phyloP scores from a whole-genome alignment of 2,329 filamentous ascomycete genomes.

The Colletotrichum costaricense region DNA sequence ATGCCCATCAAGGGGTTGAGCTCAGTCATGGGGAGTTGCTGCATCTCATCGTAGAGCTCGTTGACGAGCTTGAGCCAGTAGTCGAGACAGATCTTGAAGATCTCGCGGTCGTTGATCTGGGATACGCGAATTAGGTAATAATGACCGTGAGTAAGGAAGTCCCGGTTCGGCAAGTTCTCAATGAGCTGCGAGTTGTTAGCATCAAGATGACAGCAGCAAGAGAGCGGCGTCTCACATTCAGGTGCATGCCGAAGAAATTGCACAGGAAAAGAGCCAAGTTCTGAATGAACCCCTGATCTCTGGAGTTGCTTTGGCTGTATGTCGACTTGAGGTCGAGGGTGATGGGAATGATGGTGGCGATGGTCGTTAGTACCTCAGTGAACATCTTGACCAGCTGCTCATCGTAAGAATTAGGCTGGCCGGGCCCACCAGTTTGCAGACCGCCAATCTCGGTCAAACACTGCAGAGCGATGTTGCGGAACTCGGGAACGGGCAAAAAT shows the following conservation, averaged over 20 bases:
- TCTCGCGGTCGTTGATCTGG: constrained; percentile 97
- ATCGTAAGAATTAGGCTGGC: constrained; percentile 80
- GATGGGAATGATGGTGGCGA: constrained; percentile 92
- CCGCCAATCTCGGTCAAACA: constrained; percentile 97
- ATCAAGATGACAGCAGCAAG: constrained; percentile 36
- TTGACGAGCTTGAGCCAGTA: constrained; percentile 99
- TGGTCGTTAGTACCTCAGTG: constrained; percentile 92
- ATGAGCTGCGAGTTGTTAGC: constrained; percentile 71
- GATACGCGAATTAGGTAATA: constrained; percentile 99
- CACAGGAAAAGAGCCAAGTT: constrained; percentile 95
- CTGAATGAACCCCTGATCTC: constrained; percentile 97
- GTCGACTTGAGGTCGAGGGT: constrained; percentile 90
- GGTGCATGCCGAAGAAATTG: constrained; percentile 95
- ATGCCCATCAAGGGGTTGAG: constrained; percentile 89
- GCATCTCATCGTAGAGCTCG: constrained; percentile 99
- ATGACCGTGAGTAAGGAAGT: constrained; percentile 95
- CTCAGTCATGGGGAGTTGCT: constrained; percentile 92
- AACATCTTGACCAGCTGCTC: constrained; percentile 99
- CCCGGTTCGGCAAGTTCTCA: constrained; percentile 93
- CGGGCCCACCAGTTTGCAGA: constrained; percentile 82
- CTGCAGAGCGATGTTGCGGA: constrained; percentile 96
- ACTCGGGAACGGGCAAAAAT: constrained; percentile 93
- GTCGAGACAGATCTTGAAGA: constrained; percentile 99
- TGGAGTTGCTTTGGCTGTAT: constrained; percentile 90
- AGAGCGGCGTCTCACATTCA: constrained; percentile 68